phyloP scores from a whole-genome alignment of 78 protist species.

The Planoprotostelium fungivorum region DNA sequence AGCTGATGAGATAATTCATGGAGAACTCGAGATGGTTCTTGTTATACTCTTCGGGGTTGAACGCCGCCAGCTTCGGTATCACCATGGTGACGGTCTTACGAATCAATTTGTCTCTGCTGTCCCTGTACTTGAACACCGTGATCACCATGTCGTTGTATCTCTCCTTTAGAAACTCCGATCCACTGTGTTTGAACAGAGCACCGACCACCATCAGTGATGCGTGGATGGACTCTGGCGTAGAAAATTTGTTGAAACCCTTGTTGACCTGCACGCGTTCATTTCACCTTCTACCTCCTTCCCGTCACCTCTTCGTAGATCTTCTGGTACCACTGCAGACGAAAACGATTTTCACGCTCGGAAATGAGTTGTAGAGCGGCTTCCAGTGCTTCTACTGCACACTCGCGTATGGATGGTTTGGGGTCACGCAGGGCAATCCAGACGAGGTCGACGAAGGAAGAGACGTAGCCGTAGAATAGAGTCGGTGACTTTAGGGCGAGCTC shows the following conservation, averaged over 20 bases:
- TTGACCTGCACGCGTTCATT: background rate
- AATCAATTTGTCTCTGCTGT: conserved; percentile 43
- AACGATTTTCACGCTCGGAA: conserved; percentile 32
- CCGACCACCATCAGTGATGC: conserved; percentile 32
- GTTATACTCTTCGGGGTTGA: conserved; percentile 41
- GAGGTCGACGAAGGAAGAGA: conserved; percentile 36
- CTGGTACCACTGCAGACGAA: conserved; percentile 52
- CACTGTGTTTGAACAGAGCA: conserved; percentile 43
- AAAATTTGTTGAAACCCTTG: conserved; percentile 39
- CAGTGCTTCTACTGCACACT: conserved; percentile 41
- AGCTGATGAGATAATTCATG: conserved; percentile 23
- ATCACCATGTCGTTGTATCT: conserved; percentile 45
- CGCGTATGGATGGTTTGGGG: conserved; percentile 35
- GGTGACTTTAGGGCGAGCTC: conserved; percentile 63
- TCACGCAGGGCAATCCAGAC: conserved; percentile 50
- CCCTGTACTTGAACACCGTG: conserved; percentile 36
- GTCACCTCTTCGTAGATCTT: conserved; percentile 49
- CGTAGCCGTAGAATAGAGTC: conserved; percentile 56
- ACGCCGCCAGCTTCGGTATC: conserved; percentile 47
- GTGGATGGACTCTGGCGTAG: conserved; percentile 37
- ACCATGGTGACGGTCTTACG: conserved; percentile 44
- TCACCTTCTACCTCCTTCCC: background rate
- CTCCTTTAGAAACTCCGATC: conserved; percentile 25
- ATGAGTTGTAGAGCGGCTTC: conserved; percentile 51
- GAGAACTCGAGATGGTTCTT: conserved; percentile 28